These are phyloP conservation scores for Boletus subparvulus DNA, from an alignment of 768 basidiomycete species.

Conservation along the genomic window DNA sequence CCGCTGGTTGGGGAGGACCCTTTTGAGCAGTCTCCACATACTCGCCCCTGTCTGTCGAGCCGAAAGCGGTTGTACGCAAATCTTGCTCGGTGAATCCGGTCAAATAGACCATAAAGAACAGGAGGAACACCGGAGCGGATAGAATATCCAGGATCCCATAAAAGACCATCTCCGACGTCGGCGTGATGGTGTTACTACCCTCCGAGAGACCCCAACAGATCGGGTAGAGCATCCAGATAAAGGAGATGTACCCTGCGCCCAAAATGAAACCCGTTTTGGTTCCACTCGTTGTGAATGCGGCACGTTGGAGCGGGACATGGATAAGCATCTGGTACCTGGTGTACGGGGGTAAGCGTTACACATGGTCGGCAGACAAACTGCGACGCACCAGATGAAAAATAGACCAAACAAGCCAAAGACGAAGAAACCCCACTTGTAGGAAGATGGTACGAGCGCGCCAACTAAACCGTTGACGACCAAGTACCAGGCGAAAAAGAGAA, in stretches of 20 bases:
- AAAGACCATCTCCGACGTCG: conserved; percentile 53
- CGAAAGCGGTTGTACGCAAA: conserved; percentile 11
- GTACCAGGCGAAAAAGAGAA: conserved; percentile 40
- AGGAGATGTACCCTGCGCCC: conserved; percentile 46
- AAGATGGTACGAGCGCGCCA: conserved; percentile 49
- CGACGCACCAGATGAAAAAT: conserved; percentile 48
- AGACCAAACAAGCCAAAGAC: conserved; percentile 46
- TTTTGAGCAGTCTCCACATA: background rate
- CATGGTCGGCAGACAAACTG: conserved; percentile 9
- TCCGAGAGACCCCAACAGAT: conserved; percentile 57
- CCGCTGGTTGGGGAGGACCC: background rate
- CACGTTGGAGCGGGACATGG: conserved; percentile 14
- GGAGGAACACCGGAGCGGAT: conserved; percentile 39
- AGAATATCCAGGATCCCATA: conserved; percentile 49
- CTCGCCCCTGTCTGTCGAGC: background rate
- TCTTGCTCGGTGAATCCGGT: background rate
- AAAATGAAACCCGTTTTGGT: conserved; percentile 30
- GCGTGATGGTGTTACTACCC: conserved; percentile 49
- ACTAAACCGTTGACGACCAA: conserved; percentile 47
- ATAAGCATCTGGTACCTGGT: conserved; percentile 32
- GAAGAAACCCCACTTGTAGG: conserved; percentile 57
- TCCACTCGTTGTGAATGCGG: conserved; percentile 23
- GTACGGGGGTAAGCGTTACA: background rate
- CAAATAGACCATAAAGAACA: conserved; percentile 29
- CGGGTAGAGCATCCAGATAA: conserved; percentile 59